Percentiles rank a stretch among this genome's conserved stretches.
Evolutionary conservation across 1,284 basidiomycete genomes (phyloP).

Genomic region (Cutaneotrichosporon mucoides): DNA sequence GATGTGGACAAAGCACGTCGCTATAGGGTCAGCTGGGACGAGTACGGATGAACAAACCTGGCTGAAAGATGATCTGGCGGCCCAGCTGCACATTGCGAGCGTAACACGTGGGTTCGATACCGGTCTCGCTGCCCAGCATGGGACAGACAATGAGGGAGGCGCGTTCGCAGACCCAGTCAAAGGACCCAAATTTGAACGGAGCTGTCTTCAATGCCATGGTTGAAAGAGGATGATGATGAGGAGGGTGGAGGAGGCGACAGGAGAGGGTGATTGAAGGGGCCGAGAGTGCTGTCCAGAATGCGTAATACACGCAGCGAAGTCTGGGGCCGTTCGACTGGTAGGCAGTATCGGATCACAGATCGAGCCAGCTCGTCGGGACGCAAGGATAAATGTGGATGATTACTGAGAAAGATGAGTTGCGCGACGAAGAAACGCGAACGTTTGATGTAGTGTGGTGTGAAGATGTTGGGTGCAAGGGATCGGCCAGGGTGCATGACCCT

Average conservation of each 20-base stretch:
- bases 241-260: neutral
- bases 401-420: too few relatives aligned
- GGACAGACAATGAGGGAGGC: constrained; percentile 94
- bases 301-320: too few relatives aligned
- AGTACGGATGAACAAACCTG: constrained; percentile 61
- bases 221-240: neutral
- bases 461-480: too few relatives aligned
- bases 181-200: constrained; percentile 66
- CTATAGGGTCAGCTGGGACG: constrained; percentile 50
- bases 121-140: constrained; percentile 72
- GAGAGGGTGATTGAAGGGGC: too few relatives aligned
- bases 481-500: too few relatives aligned
- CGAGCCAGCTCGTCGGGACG: too few relatives aligned
- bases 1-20: constrained; percentile 95
- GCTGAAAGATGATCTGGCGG: constrained; percentile 91
- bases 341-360: too few relatives aligned
- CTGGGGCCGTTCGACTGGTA: too few relatives aligned
- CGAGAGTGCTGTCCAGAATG: too few relatives aligned
- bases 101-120: constrained; percentile 92
- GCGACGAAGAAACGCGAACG: too few relatives aligned
- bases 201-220: constrained; percentile 24
- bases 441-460: too few relatives aligned
- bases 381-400: too few relatives aligned
- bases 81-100: constrained; percentile 94
- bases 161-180: constrained; percentile 81